Conservation (phyloP, 768 basidiomycete species). For the Auricularia cornea region DNA sequence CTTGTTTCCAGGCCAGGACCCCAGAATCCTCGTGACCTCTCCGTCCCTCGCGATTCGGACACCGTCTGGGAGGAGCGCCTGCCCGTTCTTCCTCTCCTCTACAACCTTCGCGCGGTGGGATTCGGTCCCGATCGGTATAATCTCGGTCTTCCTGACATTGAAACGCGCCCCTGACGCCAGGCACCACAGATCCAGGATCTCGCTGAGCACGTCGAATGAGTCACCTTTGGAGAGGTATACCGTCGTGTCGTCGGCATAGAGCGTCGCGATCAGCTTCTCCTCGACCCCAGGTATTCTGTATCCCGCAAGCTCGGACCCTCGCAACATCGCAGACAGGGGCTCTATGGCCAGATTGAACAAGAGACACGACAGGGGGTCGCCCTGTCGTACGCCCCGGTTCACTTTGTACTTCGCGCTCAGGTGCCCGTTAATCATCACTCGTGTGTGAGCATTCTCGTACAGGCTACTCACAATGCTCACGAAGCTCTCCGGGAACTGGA, state of each 20-base stretch:
- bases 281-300: neutral
- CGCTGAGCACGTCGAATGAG: neutral
- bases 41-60: constrained; percentile 7
- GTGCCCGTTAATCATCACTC: neutral
- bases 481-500: neutral
- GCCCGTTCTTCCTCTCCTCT: neutral
- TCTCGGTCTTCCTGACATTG: neutral
- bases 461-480: neutral
- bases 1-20: constrained; percentile 1
- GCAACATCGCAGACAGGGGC: constrained; percentile 7
- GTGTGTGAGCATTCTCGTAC: neutral
- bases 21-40: neutral
- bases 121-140: neutral
- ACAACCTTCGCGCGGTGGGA: neutral
- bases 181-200: neutral
- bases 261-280: neutral
- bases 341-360: constrained; percentile 12
- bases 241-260: neutral
- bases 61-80: neutral
- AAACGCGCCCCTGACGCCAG: neutral
- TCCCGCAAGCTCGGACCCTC: neutral
- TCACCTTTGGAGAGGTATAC: neutral
- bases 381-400: neutral
- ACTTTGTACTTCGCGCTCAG: neutral
- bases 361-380: constrained; percentile 12